Base-by-base conservation (phyloP, 2,329 filamentous ascomycete genomes). In the Hirsutella minnesotensis region DNA sequence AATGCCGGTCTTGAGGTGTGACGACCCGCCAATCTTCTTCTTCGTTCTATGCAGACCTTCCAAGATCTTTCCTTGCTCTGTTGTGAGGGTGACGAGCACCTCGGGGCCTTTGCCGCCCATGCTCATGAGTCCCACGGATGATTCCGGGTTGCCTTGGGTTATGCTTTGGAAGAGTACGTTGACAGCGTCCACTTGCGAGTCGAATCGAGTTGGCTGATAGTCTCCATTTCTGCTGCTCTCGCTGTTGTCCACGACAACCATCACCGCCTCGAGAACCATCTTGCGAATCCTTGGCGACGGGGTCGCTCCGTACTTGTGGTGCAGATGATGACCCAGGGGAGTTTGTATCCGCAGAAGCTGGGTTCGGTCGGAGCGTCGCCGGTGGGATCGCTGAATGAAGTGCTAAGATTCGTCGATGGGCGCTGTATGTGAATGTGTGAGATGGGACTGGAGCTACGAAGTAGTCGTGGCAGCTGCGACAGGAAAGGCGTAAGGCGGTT, bases 171-270 rank as follows among this genome's bases (percentile, higher is more conserved):
- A 96, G 58, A 96, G 83, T 57, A 95, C 81, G 66, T 86, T 92
- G 57, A 94, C 87, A 44, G 90, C 89, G 66, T 98, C 92, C 54
- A 86, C 77, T 74, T 98, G 92, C 55, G 92, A 88, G 68, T 95
- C 88, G 75, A 89, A 98, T 66, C 92, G 81, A 53, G 89, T 94
- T 46, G 92, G 90, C 59, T 86, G 84, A 64, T 74, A 76, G 65
- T 98, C 92, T 61, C 94, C 92, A 68, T 98, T 98, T 62, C 92
- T 81, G 72, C 87, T 94, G 70, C 85, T 89, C 72, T 98, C 92
- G 72, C 89, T 95, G 75, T 96, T 98, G 77, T 98, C 92, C 59
- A 96, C 87, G 75, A 96, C 82, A 66, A 98, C 86, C 89, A 98
- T 96, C 50, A 94, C 94, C 70, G 92, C 94, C 81, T 98, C 92